Percentiles rank a stretch among this genome's conserved stretches.
phyloP scores from a whole-genome alignment of 257 asterid genomes.

The Nicotiana otophora region DNA sequence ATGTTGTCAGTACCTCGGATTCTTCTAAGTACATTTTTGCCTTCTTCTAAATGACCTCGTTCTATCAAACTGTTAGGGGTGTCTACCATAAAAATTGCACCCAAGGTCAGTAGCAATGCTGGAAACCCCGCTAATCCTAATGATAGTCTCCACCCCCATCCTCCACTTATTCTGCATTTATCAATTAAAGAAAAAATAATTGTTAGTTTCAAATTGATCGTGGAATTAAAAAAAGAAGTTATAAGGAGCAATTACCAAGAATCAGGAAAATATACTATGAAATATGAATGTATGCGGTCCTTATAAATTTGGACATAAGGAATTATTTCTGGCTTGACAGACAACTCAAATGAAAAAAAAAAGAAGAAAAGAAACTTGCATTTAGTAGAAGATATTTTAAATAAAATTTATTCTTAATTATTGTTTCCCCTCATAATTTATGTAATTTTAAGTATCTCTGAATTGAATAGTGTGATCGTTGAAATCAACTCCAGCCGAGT shows the following conservation, averaged over 20 bases:
- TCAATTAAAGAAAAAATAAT: background rate
- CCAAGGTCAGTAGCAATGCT: conserved; percentile 62
- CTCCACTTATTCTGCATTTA: conserved; percentile 53
- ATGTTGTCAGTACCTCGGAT: conserved; percentile 77
- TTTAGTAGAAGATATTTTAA: background rate
- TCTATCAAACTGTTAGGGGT: conserved; percentile 90
- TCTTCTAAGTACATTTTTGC: conserved; percentile 55
- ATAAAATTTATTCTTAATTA: background rate
- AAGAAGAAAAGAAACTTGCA: background rate
- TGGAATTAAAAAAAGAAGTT: background rate
- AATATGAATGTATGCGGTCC: no score
- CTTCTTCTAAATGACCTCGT: conserved; percentile 67
- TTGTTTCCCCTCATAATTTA: background rate
- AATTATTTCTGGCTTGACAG: background rate
- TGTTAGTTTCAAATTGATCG: background rate
- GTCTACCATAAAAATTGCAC: conserved; percentile 65
- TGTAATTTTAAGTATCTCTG: background rate
- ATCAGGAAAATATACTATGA: no score
- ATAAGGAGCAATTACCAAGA: background rate
- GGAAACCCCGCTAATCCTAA: conserved; percentile 86
- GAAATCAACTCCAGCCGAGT: background rate
- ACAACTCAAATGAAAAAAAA: background rate
- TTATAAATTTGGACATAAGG: no score
- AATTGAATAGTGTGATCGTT: background rate
- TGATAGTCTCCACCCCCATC: conserved; percentile 89